Evolutionary conservation across 1,284 basidiomycete genomes (phyloP).

Genomic region (Pascua sp.): DNA sequence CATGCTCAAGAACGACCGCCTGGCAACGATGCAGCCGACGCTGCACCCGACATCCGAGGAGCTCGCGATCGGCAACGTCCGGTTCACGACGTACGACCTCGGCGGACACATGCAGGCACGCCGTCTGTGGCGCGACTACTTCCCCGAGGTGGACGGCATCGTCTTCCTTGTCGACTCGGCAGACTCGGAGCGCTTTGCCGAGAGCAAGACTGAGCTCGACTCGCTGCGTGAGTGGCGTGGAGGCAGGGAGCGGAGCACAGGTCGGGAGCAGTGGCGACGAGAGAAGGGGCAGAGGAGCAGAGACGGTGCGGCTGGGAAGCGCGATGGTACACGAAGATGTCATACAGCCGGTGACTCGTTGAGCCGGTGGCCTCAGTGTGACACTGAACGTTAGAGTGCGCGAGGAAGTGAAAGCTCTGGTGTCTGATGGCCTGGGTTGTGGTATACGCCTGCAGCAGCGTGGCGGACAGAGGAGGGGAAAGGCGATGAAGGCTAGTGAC

Average conservation of each 20-base stretch:
- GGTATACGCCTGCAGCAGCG: too few relatives aligned
- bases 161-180: slow-evolving; percentile 97
- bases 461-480: too few relatives aligned
- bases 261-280: too few relatives aligned
- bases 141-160: slow-evolving; percentile 99
- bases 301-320: neutral
- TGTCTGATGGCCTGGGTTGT: too few relatives aligned
- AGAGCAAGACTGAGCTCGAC: slow-evolving; percentile 96
- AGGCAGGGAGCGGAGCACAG: neutral
- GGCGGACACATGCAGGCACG: slow-evolving; percentile 99
- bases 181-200: slow-evolving; percentile 92
- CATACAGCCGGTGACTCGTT: too few relatives aligned
- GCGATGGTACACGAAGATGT: too few relatives aligned
- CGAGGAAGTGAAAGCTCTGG: too few relatives aligned
- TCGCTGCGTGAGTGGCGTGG: slow-evolving; percentile 59
- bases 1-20: slow-evolving; percentile 99
- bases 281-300: neutral
- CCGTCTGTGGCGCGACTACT: slow-evolving; percentile 99
- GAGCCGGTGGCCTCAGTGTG: too few relatives aligned
- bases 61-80: slow-evolving; percentile 96
- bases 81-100: slow-evolving; percentile 98
- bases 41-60: slow-evolving; percentile 99
- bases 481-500: too few relatives aligned
- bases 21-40: slow-evolving; percentile 96
- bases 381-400: too few relatives aligned